Evolutionary conservation across 73 alveolate species (phyloP).

Genomic region (Symbiodinium pilosum): DNA sequence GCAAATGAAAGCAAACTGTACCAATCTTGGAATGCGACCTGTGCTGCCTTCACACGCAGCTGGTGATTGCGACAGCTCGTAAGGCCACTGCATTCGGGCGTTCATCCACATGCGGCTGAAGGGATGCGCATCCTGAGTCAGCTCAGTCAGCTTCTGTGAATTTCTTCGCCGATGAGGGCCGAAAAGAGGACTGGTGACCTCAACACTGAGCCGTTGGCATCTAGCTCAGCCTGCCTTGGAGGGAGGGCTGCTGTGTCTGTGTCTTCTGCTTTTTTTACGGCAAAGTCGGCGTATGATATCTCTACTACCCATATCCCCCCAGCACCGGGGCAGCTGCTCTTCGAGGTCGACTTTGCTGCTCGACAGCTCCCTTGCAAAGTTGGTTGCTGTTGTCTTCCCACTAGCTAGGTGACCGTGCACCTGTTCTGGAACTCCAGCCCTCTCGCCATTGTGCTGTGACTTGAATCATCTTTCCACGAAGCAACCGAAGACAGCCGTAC

Average conservation of each 20-base stretch:
- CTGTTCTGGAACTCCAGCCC: too few species aligned
- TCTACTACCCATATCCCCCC: too few species aligned
- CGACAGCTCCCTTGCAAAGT: neutral
- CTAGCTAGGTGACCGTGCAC: too few species aligned
- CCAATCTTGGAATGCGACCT: too few species aligned
- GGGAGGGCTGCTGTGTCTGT: too few species aligned
- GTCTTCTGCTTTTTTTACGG: too few species aligned
- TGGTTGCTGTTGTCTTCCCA: too few species aligned
- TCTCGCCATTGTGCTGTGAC: too few species aligned
- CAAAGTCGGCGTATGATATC: too few species aligned
- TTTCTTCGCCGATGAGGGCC: neutral
- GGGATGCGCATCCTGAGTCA: constrained; percentile 67
- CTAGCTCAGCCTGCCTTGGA: neutral
- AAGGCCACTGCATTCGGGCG: constrained; percentile 35
- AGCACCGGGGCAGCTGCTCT: neutral
- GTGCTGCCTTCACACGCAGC: too few species aligned
- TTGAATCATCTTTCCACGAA: too few species aligned
- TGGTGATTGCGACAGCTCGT: neutral
- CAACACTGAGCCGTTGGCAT: neutral
- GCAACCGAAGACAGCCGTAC: too few species aligned
- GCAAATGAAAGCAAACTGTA: neutral
- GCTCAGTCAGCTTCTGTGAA: neutral
- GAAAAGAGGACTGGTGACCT: neutral
- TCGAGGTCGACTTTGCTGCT: neutral
- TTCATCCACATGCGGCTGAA: constrained; percentile 89